Base-by-base conservation (phyloP, 108 stramenopile species). In the Pseudonitzschia pungens region DNA sequence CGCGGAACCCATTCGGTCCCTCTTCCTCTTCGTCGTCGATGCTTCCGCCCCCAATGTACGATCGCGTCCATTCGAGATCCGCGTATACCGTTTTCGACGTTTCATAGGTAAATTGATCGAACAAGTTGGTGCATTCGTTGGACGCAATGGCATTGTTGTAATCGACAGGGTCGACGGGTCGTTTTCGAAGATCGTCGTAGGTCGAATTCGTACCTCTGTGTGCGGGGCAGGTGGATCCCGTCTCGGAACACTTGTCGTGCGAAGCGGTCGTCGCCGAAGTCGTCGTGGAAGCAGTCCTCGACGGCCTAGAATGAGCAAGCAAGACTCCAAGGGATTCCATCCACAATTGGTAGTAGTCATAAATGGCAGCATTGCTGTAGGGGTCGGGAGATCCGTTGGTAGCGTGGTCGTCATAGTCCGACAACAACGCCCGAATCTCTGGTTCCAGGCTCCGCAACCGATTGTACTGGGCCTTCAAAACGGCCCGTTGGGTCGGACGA, bases 291-390 rank as follows among this genome's bases (percentile, higher is more conserved):
- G 45, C 45, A 27, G 27, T 6, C 29, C 57, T 22, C 15, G 27
- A 4, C 36, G 60, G 60, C n/a, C 60, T 32, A 9, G 32, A 31
- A n/a, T 62, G 29, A 0, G 60, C 31, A 18, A 62, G n/a, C n/a
- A 62, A 21, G 9, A 62, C 4, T 14, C 60, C 60, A 3, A 62
- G 36, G n/a, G 60, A 62, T 40, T 62, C 60, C 36, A 40, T 15
- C 60, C 60, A 62, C 20, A 40, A 40, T 40, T 62, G 18, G 29
- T 62, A 62, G 36, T 62, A 62, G 1, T 62, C 60, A n/a, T 33
- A 31, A 40, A 62, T 42, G 2, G 32, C 60, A 11, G 26, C 24
- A 55, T 55, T 55, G 21, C 54, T 20, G 54, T 12, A 22, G 20
- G 2, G 5, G 2, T 55, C 26, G 12, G 22, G 22, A 20, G 21